Conservation (phyloP, 2,329 filamentous ascomycete genomes). For the Stagonosporopsis chrysanthemi region DNA sequence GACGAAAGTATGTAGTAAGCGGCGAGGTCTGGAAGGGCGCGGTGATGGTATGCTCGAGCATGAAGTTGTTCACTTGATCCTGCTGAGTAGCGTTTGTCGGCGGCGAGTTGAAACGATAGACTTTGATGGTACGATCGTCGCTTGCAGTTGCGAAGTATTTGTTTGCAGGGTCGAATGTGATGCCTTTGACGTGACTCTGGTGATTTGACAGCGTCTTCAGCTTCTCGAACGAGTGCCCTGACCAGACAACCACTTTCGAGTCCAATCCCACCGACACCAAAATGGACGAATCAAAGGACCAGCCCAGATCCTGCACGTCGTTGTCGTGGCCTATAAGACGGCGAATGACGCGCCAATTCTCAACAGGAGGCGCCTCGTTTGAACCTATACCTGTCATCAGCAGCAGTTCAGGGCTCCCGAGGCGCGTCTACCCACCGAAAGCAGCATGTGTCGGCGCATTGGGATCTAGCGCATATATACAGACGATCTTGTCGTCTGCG, state of each 20-base stretch:
- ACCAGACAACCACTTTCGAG: constrained; percentile 98
- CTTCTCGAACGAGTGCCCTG: constrained; percentile 96
- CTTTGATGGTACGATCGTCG: constrained; percentile 95
- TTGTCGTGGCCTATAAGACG: constrained; percentile 97
- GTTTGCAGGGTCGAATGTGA: constrained; percentile 97
- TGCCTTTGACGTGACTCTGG: constrained; percentile 97
- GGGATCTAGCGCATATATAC: constrained; percentile 90
- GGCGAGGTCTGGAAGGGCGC: constrained; percentile 89
- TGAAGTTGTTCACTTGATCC: constrained; percentile 96
- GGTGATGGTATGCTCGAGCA: constrained; percentile 89
- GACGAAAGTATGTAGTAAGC: constrained; percentile 93
- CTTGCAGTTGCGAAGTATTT: constrained; percentile 99
- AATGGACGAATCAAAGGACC: constrained; percentile 95
- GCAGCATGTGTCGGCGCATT: constrained; percentile 77
- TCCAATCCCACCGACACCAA: constrained; percentile 95
- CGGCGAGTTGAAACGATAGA: constrained; percentile 90
- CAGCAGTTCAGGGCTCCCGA: neutral
- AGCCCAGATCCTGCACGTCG: constrained; percentile 96
- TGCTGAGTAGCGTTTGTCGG: constrained; percentile 90
- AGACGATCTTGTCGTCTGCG: constrained; percentile 98
- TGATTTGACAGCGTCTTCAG: constrained; percentile 92
- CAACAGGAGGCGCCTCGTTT: constrained; percentile 88
- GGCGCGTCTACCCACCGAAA: constrained; percentile 68
- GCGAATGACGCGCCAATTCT: constrained; percentile 97
- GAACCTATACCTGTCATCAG: constrained; percentile 61